Conservation (phyloP, 2,329 filamentous ascomycete genomes). For the Epichloe coenophiala region DNA sequence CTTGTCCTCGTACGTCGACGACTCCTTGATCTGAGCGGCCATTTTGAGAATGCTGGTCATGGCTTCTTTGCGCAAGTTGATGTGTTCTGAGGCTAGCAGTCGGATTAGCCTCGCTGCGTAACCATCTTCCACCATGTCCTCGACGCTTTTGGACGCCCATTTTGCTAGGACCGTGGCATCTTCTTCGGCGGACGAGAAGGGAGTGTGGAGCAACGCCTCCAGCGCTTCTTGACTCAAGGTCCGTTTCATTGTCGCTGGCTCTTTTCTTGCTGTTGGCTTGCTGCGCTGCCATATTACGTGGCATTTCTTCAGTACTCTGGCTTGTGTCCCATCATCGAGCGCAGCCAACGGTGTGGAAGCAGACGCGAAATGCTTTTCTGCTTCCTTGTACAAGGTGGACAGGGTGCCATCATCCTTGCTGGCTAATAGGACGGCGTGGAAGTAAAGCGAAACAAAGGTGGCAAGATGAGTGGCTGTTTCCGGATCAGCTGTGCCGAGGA, state of each 20-base stretch:
- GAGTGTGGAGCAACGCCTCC: conserved; percentile 35
- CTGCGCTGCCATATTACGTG: conserved; percentile 5
- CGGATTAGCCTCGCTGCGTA: conserved; percentile 56
- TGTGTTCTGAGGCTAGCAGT: conserved; percentile 62
- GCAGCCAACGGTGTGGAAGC: conserved; percentile 10
- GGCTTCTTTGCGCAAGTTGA: conserved; percentile 67
- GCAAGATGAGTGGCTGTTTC: conserved; percentile 33
- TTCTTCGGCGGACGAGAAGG: conserved; percentile 27
- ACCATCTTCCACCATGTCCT: conserved; percentile 68
- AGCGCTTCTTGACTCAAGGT: conserved; percentile 30
- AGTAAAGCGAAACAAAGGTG: conserved; percentile 42
- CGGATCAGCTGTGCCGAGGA: conserved; percentile 35
- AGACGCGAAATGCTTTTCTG: conserved; percentile 16
- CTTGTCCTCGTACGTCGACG: conserved; percentile 54
- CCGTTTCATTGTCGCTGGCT: conserved; percentile 3
- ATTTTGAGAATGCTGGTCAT: conserved; percentile 56
- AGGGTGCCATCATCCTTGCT: not conserved
- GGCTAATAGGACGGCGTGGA: conserved; percentile 35
- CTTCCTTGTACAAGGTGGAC: conserved; percentile 15
- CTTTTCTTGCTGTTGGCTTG: not conserved
- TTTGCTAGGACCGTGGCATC: conserved; percentile 40
- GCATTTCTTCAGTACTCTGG: conserved; percentile 8
- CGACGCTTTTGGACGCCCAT: conserved; percentile 66
- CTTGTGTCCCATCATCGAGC: conserved; percentile 10
- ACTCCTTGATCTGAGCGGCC: conserved; percentile 49